Evolutionary conservation across 2,329 filamentous ascomycete species (phyloP), one percentile per base, ranked within the genome.

Genomic region (Aspergillus arachidicola): DNA sequence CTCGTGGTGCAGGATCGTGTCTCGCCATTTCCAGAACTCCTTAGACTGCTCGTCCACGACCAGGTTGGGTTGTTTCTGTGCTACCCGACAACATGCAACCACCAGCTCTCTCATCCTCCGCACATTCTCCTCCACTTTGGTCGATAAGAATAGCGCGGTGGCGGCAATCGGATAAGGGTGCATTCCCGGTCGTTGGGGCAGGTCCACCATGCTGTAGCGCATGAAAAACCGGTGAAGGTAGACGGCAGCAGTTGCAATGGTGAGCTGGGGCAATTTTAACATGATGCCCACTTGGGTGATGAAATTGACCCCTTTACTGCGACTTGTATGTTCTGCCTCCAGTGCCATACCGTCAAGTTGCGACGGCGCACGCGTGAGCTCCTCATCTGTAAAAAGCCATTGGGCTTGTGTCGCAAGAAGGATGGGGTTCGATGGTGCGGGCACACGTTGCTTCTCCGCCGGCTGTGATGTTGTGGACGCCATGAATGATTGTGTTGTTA

Each of bases 211-310:
- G 74, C 89, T 94, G 73, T 85, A 89, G 66, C 93, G 89, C 93
- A 98, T 97, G 76, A 93, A 94, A 77, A 97, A 98, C 36, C 95
- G 88, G 78, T 99, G 94, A 77, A 99, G 94, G 82, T 96, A 98
- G 50, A 97, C 91, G 21, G 92, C 91, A 0, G 95, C 95, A 0
- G 96, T 96, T 79, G 91, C 94, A 48, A 99, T 84, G 0, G 95
- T 98, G 61, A 95, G 88, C 77, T 97, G 94, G 14, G 94, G 94
- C 57, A 98, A 83, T 75, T 96, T 94, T 58, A 98, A 86, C 82
- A 97, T 89, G 69, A 96, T 92, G 67, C 94, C 95, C 51, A 94
- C 93, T 78, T 97, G 94, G 66, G 93, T 90, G 72, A 99, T 96
- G 80, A 99, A 99, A 77, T 97, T 96, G 74, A 97, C 90, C 54